These are phyloP conservation scores for Dianthus caryophyllus DNA, from an alignment of 148 eudicot species.

Conservation along the genomic window DNA sequence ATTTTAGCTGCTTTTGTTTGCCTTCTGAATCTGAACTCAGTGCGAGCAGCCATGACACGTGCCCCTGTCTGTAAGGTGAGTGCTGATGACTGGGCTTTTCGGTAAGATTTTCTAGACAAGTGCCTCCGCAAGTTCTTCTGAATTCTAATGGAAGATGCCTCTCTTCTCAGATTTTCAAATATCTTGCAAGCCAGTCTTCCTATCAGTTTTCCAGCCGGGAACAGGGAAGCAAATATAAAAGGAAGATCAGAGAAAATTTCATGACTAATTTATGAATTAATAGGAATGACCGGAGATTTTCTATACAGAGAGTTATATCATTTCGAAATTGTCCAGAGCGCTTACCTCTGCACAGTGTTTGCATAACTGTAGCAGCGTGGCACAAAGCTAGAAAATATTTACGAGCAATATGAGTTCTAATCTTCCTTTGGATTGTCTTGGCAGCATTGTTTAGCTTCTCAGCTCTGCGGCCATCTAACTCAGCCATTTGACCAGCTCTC, in stretches of 20 bases:
- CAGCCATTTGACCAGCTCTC: slow-evolving; percentile 98
- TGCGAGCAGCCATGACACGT: slow-evolving; percentile 62
- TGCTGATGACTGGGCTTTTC: slow-evolving; percentile 39
- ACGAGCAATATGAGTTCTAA: slow-evolving; percentile 57
- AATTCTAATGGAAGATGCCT: slow-evolving; percentile 67
- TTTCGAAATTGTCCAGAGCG: slow-evolving; percentile 16
- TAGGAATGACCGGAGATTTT: neutral
- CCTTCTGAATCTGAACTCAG: slow-evolving; percentile 58
- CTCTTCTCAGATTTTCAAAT: slow-evolving; percentile 53
- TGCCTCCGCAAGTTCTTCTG: slow-evolving; percentile 70
- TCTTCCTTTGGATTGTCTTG: slow-evolving; percentile 65
- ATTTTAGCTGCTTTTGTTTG: slow-evolving; percentile 55
- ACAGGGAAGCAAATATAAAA: neutral
- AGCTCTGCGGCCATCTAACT: slow-evolving; percentile 69
- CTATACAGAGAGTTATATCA: slow-evolving; percentile 1
- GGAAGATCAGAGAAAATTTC: slow-evolving; percentile 18
- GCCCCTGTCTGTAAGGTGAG: slow-evolving; percentile 63
- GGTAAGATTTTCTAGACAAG: slow-evolving; percentile 50
- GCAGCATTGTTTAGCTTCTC: slow-evolving; percentile 70
- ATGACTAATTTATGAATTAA: neutral
- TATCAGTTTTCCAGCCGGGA: slow-evolving; percentile 22
- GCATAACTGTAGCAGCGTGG: slow-evolving; percentile 52
- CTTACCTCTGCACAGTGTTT: slow-evolving; percentile 73
- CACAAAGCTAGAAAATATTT: slow-evolving; percentile 51
- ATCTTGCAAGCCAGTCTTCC: slow-evolving; percentile 68